These are phyloP conservation scores for Plasmodiophora brassicae DNA, from an alignment of 208 protist species.

Conservation along the genomic window DNA sequence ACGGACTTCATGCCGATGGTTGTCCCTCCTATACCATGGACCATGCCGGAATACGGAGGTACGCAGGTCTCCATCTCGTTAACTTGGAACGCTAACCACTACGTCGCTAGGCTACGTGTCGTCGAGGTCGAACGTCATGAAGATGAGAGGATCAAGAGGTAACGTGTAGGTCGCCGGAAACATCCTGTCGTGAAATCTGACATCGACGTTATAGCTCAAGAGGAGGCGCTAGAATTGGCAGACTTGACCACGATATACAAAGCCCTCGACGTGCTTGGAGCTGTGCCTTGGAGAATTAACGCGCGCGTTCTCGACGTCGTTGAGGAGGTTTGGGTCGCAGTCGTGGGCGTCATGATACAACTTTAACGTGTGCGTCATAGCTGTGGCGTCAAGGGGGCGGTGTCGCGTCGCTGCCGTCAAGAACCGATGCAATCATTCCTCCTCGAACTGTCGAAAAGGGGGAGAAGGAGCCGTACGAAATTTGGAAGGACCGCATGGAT, in stretches of 20 bases:
- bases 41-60: neutral
- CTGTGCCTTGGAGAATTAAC: conserved; percentile 61
- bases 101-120: neutral
- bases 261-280: conserved; percentile 52
- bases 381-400: neutral
- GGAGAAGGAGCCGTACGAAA: neutral
- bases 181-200: too few species aligned
- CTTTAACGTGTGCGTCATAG: conserved; percentile 38
- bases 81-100: conserved; percentile 36
- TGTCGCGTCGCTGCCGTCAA: neutral
- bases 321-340: conserved; percentile 29
- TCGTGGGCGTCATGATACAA: conserved; percentile 47
- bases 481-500: neutral
- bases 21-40: conserved; percentile 39
- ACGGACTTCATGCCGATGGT: conserved; percentile 43
- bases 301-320: conserved; percentile 47
- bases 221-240: neutral
- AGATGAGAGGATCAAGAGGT: neutral
- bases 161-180: too few species aligned
- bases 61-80: conserved; percentile 18
- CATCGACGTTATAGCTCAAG: neutral
- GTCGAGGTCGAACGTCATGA: neutral
- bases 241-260: neutral
- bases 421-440: neutral
- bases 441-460: neutral